phyloP scores from a whole-genome alignment of 331 rosid genomes.

The Pyracantha coccinea region DNA sequence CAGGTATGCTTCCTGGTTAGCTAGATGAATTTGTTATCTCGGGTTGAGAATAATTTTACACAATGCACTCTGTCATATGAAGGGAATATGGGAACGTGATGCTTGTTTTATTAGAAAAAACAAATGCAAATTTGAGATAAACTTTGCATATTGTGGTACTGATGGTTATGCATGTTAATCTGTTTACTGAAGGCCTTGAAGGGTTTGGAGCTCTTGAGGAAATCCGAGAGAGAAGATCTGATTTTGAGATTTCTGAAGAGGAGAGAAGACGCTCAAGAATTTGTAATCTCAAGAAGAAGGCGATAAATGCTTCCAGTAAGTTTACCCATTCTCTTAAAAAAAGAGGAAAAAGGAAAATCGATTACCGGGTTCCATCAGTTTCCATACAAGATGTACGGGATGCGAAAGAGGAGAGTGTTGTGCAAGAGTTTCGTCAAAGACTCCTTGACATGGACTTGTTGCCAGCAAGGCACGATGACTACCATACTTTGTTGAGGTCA shows the following conservation, averaged over 20 bases:
- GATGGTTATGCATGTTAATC: neutral
- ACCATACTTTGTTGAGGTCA: constrained; percentile 73
- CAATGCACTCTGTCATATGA: too few relatives aligned
- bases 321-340: constrained; percentile 90
- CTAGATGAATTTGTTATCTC: neutral
- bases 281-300: constrained; percentile 81
- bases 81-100: neutral
- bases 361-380: constrained; percentile 67
- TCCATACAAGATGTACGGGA: constrained; percentile 86
- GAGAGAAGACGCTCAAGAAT: constrained; percentile 69
- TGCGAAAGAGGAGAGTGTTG: constrained; percentile 69
- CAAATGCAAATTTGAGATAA: neutral
- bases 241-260: constrained; percentile 75
- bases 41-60: neutral
- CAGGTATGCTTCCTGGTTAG: constrained; percentile 41
- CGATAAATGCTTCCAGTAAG: constrained; percentile 73
- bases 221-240: constrained; percentile 50
- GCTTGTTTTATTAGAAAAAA: neutral
- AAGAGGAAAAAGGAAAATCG: constrained; percentile 75
- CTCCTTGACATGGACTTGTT: constrained; percentile 59
- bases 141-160: neutral
- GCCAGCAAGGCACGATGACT: constrained; percentile 76
- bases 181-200: constrained; percentile 41
- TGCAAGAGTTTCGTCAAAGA: constrained; percentile 53
- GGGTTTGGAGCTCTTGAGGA: constrained; percentile 56